Conservation (phyloP, 2,329 filamentous ascomycete genomes). For the Exophiala oligosperma region DNA sequence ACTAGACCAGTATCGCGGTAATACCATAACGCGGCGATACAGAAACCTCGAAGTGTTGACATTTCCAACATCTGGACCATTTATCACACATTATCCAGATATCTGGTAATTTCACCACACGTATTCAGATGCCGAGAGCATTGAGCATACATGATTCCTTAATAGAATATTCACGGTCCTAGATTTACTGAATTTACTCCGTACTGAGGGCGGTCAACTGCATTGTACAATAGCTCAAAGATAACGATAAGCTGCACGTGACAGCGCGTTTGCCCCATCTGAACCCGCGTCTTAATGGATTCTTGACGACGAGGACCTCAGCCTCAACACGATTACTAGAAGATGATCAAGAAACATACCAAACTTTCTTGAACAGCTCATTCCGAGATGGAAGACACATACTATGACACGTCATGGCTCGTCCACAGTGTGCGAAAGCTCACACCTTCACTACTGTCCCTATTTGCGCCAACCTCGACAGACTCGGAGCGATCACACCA, state of each 20-base stretch:
- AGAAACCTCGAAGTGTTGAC: no score
- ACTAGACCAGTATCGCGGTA: neutral
- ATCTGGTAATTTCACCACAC: no score
- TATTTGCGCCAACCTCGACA: slow-evolving; percentile 6
- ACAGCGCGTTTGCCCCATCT: neutral
- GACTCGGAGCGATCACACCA: neutral
- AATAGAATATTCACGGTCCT: no score
- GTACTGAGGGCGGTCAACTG: no score
- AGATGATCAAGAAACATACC: no score
- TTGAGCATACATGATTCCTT: no score
- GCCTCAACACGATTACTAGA: no score
- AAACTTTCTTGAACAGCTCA: neutral
- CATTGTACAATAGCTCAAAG: no score
- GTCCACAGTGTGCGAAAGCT: slow-evolving; percentile 10
- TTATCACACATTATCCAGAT: no score
- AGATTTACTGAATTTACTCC: no score
- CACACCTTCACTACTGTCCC: slow-evolving; percentile 4
- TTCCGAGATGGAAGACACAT: slow-evolving; percentile 17
- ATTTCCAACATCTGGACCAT: no score
- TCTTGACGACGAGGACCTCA: neutral
- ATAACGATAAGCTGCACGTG: neutral
- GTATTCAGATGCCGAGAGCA: no score
- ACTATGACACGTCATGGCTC: slow-evolving; percentile 23
- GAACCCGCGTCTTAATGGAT: neutral
- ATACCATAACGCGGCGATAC: neutral